A percentile compares a stretch with the other conserved stretches of the same genome.
Evolutionary conservation across 176 grass and related monocot genomes (phyloP).

Genomic region (Poa annua): DNA sequence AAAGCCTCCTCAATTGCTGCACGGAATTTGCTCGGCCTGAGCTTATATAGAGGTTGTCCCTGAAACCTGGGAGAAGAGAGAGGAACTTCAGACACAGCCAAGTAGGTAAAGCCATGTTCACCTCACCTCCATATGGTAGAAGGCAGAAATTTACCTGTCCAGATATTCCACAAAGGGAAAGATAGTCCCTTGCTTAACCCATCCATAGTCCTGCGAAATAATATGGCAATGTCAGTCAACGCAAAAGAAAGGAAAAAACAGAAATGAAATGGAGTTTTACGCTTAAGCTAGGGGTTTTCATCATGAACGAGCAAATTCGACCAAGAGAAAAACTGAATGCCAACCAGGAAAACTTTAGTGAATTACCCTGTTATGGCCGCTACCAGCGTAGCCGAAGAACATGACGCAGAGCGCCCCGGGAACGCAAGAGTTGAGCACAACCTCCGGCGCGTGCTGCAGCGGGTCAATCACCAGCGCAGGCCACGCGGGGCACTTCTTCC

Average conservation of each 20-base stretch:
- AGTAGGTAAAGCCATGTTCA: background rate
- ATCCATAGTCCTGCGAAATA: constrained; percentile 75
- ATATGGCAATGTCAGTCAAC: background rate
- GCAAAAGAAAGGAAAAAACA: background rate
- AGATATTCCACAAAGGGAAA: constrained; percentile 86
- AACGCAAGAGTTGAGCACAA: constrained; percentile 79
- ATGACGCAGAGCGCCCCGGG: constrained; percentile 80
- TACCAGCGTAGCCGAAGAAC: constrained; percentile 71
- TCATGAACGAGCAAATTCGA: no score
- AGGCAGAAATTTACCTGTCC: constrained; percentile 54
- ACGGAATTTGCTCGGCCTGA: constrained; percentile 64
- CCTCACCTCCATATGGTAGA: background rate
- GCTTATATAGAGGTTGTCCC: constrained; percentile 69
- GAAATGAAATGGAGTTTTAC: background rate
- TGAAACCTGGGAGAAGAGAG: constrained; percentile 65
- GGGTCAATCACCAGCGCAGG: constrained; percentile 89
- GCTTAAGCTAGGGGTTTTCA: no score
- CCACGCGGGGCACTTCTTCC: constrained; percentile 80
- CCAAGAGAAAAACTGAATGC: background rate
- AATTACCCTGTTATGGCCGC: constrained; percentile 68
- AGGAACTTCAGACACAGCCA: constrained; percentile 25
- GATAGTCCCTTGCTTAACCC: constrained; percentile 86
- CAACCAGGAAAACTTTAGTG: background rate
- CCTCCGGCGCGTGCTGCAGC: constrained; percentile 59
- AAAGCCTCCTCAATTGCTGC: constrained; percentile 93